Evolutionary conservation across 257 asterid genomes (phyloP), one percentile per base, ranked within the genome.

Genomic region (Lantana camara): DNA sequence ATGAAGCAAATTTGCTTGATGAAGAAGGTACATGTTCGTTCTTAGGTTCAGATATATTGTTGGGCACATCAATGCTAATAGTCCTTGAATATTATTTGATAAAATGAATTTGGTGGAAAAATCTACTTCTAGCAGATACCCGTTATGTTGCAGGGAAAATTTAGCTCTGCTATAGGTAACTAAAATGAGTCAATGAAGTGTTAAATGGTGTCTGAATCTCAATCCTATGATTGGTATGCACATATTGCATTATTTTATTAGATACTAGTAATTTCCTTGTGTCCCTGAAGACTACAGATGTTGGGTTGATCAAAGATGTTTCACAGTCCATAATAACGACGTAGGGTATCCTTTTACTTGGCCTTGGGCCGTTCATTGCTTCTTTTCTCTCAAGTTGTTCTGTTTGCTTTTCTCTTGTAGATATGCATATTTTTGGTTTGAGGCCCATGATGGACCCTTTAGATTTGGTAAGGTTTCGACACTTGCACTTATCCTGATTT

Each of bases 401-500:
- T 81, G 75, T 49, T 60, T 75, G 72, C 44, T 76, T 70, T 76
- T 76, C 69, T 67, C 69, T 66, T 78, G 88, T 83, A 91, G 98
- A 91, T 82, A 89, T 91, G 96, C 83, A 81, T 75, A 72, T 91
- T 34, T 91, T 88, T 83, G 98, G 90, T 74, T 81, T 84, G 89
- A 81, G 78, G 81, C 96, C 96, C 8, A 81, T 84, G 85, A 59
- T 78, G 57, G 98, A 91, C 79, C 92, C 95, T 77, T 67, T 91
- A 73, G 79, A 86, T 83, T 82, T 91, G 96, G 98, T 91, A 80
- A 84, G 95, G 56, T 66, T 70, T 60, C 68, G 65, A 30, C 41
- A 63, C 62, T 42, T 66, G 42, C 73, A 4, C 40, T 63, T 52
- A 51, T 71, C 45, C 2, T 27, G 5, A 27, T 27, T 2, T 27